Evolutionary conservation across 352 stramenopile genomes (phyloP).

Genomic region (Phytophthora sojae): DNA sequence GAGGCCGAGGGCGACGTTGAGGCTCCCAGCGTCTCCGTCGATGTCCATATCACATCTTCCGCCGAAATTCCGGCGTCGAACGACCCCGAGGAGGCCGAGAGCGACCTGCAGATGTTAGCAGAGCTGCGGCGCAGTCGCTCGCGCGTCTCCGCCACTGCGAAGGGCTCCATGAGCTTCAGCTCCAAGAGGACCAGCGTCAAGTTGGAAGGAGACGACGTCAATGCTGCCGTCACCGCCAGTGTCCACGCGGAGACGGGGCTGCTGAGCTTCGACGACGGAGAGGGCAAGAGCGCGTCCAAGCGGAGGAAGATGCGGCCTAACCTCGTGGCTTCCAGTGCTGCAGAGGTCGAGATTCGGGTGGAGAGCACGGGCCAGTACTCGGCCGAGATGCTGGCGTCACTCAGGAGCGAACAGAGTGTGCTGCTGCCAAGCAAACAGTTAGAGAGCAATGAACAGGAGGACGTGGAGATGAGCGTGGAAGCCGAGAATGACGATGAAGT

Average conservation of each 20-base stretch:
- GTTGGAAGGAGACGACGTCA: not conserved
- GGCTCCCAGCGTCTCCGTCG: not conserved
- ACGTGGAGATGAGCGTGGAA: constrained; percentile 44
- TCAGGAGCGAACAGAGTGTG: constrained; percentile 78
- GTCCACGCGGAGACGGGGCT: constrained; percentile 20
- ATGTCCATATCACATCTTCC: not conserved
- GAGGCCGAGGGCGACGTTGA: constrained; percentile 8
- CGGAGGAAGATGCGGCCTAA: constrained; percentile 75
- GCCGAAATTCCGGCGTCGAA: constrained; percentile 3
- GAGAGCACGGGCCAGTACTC: constrained; percentile 52
- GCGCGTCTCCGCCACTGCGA: constrained; percentile 28
- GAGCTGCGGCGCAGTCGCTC: constrained; percentile 46
- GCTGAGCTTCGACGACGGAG: constrained; percentile 67
- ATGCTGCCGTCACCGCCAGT: not conserved
- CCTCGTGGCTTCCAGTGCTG: constrained; percentile 38
- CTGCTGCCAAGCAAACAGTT: constrained; percentile 32
- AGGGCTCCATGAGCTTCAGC: constrained; percentile 49
- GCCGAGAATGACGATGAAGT: constrained; percentile 29
- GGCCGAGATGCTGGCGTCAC: constrained; percentile 57
- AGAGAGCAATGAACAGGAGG: constrained; percentile 20
- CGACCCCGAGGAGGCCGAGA: constrained; percentile 21
- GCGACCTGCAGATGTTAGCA: constrained; percentile 36
- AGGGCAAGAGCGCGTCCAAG: constrained; percentile 34
- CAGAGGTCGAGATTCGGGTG: constrained; percentile 30
- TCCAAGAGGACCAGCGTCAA: constrained; percentile 33